A percentile compares a stretch with the other conserved stretches of the same genome.
Evolutionary conservation across 148 eudicot species (phyloP).

Genomic region (Vaccinium corymbosum): DNA sequence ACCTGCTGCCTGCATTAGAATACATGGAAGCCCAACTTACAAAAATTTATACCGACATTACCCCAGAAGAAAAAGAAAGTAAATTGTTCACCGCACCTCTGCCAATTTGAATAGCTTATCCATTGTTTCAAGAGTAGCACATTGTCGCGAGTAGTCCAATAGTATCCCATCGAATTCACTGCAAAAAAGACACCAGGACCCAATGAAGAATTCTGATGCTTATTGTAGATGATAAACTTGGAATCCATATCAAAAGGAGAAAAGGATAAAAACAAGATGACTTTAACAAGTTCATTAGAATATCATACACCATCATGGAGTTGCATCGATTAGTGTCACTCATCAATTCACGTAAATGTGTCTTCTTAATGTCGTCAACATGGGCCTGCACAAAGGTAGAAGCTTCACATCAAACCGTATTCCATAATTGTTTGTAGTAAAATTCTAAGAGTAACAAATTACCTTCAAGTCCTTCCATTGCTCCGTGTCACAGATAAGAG

Average conservation of each 20-base stretch:
- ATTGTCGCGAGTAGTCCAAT: slow-evolving; percentile 85
- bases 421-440: background rate
- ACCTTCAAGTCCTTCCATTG: slow-evolving; percentile 85
- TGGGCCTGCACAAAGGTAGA: slow-evolving; percentile 51
- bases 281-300: background rate
- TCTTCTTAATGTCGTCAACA: slow-evolving; percentile 71
- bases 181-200: slow-evolving; percentile 10
- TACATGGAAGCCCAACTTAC: slow-evolving; percentile 12
- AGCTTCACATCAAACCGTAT: background rate
- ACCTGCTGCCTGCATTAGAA: slow-evolving; percentile 62
- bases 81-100: slow-evolving; percentile 47
- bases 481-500: slow-evolving; percentile 62
- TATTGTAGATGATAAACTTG: background rate
- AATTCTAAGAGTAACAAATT: background rate
- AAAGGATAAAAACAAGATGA: background rate
- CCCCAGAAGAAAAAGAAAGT: background rate
- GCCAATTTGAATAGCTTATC: slow-evolving; percentile 72
- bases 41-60: background rate
- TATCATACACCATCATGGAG: slow-evolving; percentile 86
- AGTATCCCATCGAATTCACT: slow-evolving; percentile 80
- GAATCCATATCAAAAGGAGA: background rate
- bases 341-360: slow-evolving; percentile 90
- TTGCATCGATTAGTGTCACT: slow-evolving; percentile 66
- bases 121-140: slow-evolving; percentile 70
- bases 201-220: background rate